Percentiles rank a stretch among this genome's conserved stretches.
These are phyloP conservation scores for Xylaria sp. DNA, from an alignment of 2,329 filamentous ascomycete genomes.

Conservation along the genomic window DNA sequence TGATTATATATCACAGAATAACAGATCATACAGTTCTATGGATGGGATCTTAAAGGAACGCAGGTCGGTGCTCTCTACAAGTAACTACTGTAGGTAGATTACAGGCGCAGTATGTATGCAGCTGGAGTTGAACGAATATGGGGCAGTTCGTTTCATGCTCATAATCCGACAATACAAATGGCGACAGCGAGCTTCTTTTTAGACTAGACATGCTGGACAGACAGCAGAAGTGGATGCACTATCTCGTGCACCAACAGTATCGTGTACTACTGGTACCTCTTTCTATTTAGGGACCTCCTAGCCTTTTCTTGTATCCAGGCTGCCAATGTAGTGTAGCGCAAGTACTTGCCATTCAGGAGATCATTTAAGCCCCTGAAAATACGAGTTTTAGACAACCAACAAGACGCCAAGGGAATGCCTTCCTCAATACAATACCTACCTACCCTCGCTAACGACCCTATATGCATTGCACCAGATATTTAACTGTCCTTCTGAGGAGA, in stretches of 20 bases:
- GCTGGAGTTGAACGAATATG: constrained; percentile 21
- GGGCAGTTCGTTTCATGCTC: constrained; percentile 29
- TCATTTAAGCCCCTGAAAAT: constrained; percentile 26
- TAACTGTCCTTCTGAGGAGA: background rate
- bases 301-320: background rate
- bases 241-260: background rate
- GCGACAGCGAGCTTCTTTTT: background rate
- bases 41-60: background rate
- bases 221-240: background rate
- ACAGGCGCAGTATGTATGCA: constrained; percentile 27
- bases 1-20: background rate
- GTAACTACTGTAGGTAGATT: constrained; percentile 9
- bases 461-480: background rate
- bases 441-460: background rate
- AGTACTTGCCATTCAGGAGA: constrained; percentile 11
- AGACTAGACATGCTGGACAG: background rate
- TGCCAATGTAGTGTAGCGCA: background rate
- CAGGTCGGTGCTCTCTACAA: background rate
- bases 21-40: background rate
- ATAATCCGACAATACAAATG: constrained; percentile 17
- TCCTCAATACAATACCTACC: background rate
- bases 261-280: background rate
- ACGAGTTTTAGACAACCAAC: constrained; percentile 1
- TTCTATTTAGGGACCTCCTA: background rate
- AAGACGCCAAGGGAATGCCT: background rate